Percentiles rank a stretch among this genome's conserved stretches.
phyloP scores from a whole-genome alignment of 257 asterid species.

The Ajuga chamaepitys region DNA sequence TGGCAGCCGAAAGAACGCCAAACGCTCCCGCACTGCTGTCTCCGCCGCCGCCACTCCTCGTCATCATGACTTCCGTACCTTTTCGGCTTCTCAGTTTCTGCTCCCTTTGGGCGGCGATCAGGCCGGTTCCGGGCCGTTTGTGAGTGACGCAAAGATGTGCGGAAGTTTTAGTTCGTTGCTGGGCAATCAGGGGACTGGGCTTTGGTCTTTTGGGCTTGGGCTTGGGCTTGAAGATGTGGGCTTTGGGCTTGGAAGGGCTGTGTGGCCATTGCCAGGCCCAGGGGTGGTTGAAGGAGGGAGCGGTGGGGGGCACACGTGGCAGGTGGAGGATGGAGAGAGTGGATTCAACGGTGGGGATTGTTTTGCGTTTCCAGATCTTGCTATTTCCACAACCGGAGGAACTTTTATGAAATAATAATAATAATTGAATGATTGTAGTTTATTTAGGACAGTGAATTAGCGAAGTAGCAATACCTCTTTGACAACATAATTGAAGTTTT shows the following conservation, averaged over 20 bases:
- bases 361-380: constrained; percentile 59
- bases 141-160: constrained; percentile 24
- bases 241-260: constrained; percentile 54
- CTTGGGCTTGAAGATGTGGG: constrained; percentile 53
- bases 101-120: no score
- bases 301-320: constrained; percentile 64
- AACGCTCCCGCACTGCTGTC: constrained; percentile 55
- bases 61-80: constrained; percentile 43
- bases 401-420: constrained; percentile 44
- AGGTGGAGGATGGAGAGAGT: constrained; percentile 46
- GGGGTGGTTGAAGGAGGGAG: constrained; percentile 44
- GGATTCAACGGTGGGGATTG: constrained; percentile 50
- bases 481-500: no score
- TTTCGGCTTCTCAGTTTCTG: constrained; percentile 29
- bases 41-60: not conserved
- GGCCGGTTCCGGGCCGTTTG: not conserved
- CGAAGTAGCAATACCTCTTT: no score
- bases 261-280: constrained; percentile 58
- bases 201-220: constrained; percentile 58
- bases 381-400: constrained; percentile 53
- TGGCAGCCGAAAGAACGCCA: constrained; percentile 80
- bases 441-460: no score
- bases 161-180: constrained; percentile 74
- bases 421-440: no score
- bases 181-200: constrained; percentile 48